phyloP scores from a whole-genome alignment of 2,329 filamentous ascomycete genomes.

The Falciphora oryzae region DNA sequence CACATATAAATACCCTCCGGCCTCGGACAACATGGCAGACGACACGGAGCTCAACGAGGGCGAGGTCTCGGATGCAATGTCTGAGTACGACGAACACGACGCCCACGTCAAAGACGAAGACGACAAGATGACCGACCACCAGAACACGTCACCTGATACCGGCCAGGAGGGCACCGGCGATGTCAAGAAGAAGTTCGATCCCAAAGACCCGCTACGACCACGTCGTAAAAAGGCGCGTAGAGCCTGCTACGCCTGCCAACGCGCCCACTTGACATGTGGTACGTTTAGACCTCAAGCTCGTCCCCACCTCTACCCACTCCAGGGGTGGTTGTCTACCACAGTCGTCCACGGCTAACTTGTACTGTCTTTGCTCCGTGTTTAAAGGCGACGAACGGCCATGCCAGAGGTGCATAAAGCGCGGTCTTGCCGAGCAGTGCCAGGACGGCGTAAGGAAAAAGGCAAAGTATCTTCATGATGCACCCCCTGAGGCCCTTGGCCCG shows the following conservation, averaged over 20 bases:
- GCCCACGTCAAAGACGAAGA: conserved; percentile 39
- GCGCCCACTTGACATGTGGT: conserved; percentile 97
- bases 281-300: conserved; percentile 30
- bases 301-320: conserved; percentile 12
- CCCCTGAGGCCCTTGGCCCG: conserved; percentile 81
- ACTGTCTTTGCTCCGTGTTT: conserved; percentile 6
- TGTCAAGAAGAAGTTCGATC: conserved; percentile 64
- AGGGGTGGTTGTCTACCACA: too few relatives aligned
- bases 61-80: conserved; percentile 53
- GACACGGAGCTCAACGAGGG: conserved; percentile 46
- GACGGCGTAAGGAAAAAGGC: conserved; percentile 98
- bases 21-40: conserved; percentile 50
- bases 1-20: conserved; percentile 20
- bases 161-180: conserved; percentile 28
- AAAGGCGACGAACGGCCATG: conserved; percentile 92
- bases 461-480: conserved; percentile 96
- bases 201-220: conserved; percentile 86
- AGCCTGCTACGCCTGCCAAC: conserved; percentile 94
- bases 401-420: conserved; percentile 87
- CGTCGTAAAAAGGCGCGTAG: conserved; percentile 92
- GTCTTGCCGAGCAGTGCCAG: conserved; percentile 84
- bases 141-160: conserved; percentile 34
- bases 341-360: too few relatives aligned
- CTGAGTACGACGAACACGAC: conserved; percentile 46
- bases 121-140: conserved; percentile 47